Percentiles rank a stretch among this genome's conserved stretches.
phyloP scores from a whole-genome alignment of 192 early-diverging fungal genomes.

The Coemansia aciculifera region DNA sequence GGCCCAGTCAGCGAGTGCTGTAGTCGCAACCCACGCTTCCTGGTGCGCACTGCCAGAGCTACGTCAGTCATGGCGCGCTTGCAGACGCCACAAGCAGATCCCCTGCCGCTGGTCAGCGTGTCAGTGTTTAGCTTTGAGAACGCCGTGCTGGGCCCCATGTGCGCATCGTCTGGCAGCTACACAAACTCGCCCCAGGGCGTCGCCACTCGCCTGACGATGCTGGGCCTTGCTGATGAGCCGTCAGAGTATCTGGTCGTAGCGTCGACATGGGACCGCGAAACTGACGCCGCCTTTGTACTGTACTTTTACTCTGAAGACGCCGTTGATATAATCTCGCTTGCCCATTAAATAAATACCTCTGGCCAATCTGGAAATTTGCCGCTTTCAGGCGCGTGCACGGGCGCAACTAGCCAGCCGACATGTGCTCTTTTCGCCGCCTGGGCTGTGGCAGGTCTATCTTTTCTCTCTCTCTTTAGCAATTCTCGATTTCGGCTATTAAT shows the following conservation, averaged over 20 bases:
- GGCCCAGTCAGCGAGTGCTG: conserved; percentile 58
- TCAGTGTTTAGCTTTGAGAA: conserved; percentile 61
- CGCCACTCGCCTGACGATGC: conserved; percentile 20
- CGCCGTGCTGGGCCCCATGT: conserved; percentile 16
- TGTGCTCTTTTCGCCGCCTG: too few relatives aligned
- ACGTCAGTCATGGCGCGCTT: conserved; percentile 67
- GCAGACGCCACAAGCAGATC: conserved; percentile 65
- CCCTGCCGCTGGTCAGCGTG: conserved; percentile 68
- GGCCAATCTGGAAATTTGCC: not conserved
- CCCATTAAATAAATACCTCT: not conserved
- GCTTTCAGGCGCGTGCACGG: conserved; percentile 1
- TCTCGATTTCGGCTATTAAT: not conserved
- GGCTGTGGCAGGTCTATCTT: not conserved
- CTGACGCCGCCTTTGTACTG: conserved; percentile 38
- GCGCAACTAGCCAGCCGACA: not conserved
- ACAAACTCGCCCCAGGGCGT: conserved; percentile 53
- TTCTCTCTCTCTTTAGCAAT: not conserved
- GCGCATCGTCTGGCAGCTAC: conserved; percentile 51
- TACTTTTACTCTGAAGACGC: conserved; percentile 49
- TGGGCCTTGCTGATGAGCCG: conserved; percentile 20
- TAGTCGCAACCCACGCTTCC: conserved; percentile 67
- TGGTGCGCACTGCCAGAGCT: conserved; percentile 58
- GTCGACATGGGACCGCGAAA: conserved; percentile 44
- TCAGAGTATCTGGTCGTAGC: conserved; percentile 44
- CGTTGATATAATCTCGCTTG: conserved; percentile 28